A percentile compares a stretch with the other conserved stretches of the same genome.
Conservation (phyloP, 306 rosid genomes). For the Cucumis sativus region DNA sequence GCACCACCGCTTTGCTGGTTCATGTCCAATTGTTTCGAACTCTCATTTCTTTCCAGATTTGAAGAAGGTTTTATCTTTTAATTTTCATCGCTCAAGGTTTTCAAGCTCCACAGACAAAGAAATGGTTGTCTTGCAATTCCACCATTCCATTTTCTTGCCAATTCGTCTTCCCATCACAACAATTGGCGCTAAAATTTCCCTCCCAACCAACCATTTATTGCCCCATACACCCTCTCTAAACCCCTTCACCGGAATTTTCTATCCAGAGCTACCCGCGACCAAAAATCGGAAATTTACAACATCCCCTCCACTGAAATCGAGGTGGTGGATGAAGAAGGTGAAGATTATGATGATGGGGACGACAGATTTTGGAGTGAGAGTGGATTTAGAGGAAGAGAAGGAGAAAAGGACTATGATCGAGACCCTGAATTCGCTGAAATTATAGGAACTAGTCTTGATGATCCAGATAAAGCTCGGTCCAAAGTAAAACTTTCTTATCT, state of each 20-base stretch:
- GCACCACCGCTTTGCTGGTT: background rate
- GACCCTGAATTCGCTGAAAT: slow-evolving; percentile 84
- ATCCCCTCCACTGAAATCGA: slow-evolving; percentile 13
- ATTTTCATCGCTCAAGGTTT: background rate
- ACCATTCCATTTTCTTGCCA: slow-evolving; percentile 6
- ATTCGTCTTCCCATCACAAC: slow-evolving; percentile 18
- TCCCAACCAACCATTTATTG: slow-evolving; percentile 9
- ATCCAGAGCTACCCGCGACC: slow-evolving; percentile 13
- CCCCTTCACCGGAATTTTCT: background rate
- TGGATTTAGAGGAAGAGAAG: slow-evolving; percentile 29
- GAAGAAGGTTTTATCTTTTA: background rate
- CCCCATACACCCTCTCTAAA: slow-evolving; percentile 12
- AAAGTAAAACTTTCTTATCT: slow-evolving; percentile 33
- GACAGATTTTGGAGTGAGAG: slow-evolving; percentile 26
- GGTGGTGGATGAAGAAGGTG: slow-evolving; percentile 15
- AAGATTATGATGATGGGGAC: slow-evolving; percentile 14
- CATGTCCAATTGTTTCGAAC: background rate
- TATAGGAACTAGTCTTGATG: slow-evolving; percentile 49
- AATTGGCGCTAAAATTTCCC: slow-evolving; percentile 11
- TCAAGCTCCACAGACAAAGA: background rate
- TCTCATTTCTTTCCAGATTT: background rate
- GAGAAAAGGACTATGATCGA: slow-evolving; percentile 47
- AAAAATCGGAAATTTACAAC: slow-evolving; percentile 17
- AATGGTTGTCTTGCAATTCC: background rate
- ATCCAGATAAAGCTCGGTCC: slow-evolving; percentile 64